Evolutionary conservation across 176 grass and related monocot genomes (phyloP), one percentile per base, ranked within the genome.

Genomic region (Musa itinerans): DNA sequence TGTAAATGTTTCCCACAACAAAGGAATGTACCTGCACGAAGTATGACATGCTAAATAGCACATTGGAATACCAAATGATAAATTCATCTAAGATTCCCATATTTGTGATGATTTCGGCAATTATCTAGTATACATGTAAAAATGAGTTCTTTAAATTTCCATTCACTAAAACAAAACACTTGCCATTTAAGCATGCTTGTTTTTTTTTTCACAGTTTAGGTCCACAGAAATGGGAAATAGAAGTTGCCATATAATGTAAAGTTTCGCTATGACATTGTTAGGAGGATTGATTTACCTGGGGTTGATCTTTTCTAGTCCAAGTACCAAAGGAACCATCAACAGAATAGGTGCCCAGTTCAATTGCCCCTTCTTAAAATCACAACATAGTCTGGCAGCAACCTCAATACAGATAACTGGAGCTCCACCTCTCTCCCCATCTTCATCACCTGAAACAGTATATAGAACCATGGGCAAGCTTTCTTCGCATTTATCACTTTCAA

Each of bases 221-320:
- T 61, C 57, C 13, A 61, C 34, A 61, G 34, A 61, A 7, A 17
- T n/a, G 57, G 34, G n/a, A n/a, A 61, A 61, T 8, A 61, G 2
- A 8, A 65, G 1, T 11, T 9, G 13, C 10, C 9, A 20, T 26
- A 13, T 10, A 27, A 20, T 10, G 19, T 12, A 43, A 8, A 15
- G 13, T 14, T 48, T 68, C 1, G 5, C 26, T 68, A 49, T 15
- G 11, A 15, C 59, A 74, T 73, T 68, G 25, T 43, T 34, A 59
- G 48, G 43, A 50, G 15, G 50, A 54, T 54, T 55, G 26, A 25
- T 54, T 88, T 94, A 94, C 95, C 91, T 99, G 76, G 91, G 88
- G 82, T 99, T 99, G 80, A 95, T 82, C 84, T 92, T 99, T 64
- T 99, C 96, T 51, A 92, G 84, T 19, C 96, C 91, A 87, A 99